Evolutionary conservation across 129 eudicot genomes (phyloP), one percentile per base, ranked within the genome.

Genomic region (Saussurea involucrata): DNA sequence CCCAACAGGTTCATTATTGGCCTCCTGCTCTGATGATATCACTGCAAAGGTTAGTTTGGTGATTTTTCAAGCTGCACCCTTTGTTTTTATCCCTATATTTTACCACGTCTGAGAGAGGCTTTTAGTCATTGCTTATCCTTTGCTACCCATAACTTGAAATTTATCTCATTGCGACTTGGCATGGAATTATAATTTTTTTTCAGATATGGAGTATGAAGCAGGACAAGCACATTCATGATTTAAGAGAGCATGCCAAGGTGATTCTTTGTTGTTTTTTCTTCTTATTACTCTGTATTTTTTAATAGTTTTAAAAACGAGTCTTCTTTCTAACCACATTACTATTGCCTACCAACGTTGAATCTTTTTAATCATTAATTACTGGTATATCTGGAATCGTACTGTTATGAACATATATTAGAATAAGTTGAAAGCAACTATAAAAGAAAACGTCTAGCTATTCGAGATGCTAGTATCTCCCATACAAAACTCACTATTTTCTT

Each of bases 151-250:
- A 21, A 57, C 12, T 64, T 36, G 49, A 33, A 71, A 65, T 24
- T 24, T 33, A 33, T 63, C 42, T 42, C n/a, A 20, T 53, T 73
- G 44, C 65, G 57, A 69, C 32, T 60, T 71, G 15, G 46, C 18
- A 24, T 66, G 25, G 27, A 37, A 73, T 78, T 33, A 33, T 5
- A 69, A 60, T 24, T n/a, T 67, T 60, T 60, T 55, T 82, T 78
- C 82, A 90, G 96, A 78, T 90, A 31, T 90, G 92, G 96, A 87
- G 80, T 42, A 40, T 85, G 83, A 81, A 87, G 76, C 87, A 87
- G 60, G 82, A 85, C 22, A 77, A 34, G 8, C 80, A 29, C 70
- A 21, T 90, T 74, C 84, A 72, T 78, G 88, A 90, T 76, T 82
- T 90, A 21, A 81, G 68, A 80, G 87, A 79, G n/a, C 96, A 87